Evolutionary conservation across 2,329 filamentous ascomycete genomes (phyloP).

Genomic region (Scorias spongiosa): DNA sequence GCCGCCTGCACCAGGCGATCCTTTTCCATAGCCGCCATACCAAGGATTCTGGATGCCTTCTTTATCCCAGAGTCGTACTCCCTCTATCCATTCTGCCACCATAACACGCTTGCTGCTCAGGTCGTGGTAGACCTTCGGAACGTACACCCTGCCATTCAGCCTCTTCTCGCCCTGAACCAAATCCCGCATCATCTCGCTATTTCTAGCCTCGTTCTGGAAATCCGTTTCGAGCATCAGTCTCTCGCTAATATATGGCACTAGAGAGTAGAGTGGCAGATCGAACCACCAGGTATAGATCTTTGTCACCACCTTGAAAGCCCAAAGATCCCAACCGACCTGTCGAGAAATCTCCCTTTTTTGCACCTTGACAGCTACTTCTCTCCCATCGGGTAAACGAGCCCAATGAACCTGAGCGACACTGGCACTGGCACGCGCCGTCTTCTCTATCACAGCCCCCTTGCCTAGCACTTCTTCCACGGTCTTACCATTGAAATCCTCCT

Average conservation of each 20-base stretch:
- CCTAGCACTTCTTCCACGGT: slow-evolving; percentile 84
- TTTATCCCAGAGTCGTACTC: slow-evolving; percentile 84
- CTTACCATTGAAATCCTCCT: slow-evolving; percentile 73
- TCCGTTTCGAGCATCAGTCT: slow-evolving; percentile 88
- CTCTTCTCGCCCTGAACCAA: slow-evolving; percentile 63
- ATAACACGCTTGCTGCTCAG: slow-evolving; percentile 71
- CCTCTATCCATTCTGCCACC: slow-evolving; percentile 96
- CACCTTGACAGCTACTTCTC: slow-evolving; percentile 89
- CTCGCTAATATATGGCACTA: slow-evolving; percentile 87
- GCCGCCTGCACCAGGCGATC: slow-evolving; percentile 64
- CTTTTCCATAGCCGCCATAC: slow-evolving; percentile 60
- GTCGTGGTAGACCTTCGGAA: slow-evolving; percentile 71
- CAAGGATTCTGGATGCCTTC: slow-evolving; percentile 61
- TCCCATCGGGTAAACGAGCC: slow-evolving; percentile 70
- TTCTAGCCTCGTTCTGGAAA: slow-evolving; percentile 80
- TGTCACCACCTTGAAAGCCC: slow-evolving; percentile 84
- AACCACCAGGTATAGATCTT: slow-evolving; percentile 76
- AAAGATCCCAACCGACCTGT: slow-evolving; percentile 88
- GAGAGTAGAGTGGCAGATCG: slow-evolving; percentile 76
- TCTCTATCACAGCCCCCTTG: slow-evolving; percentile 50
- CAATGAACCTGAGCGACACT: slow-evolving; percentile 96
- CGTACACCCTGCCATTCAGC: slow-evolving; percentile 67
- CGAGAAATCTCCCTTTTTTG: slow-evolving; percentile 88
- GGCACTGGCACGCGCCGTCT: slow-evolving; percentile 61
- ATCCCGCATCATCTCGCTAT: slow-evolving; percentile 68